Conservation (phyloP, 176 grass and related monocot species). For the Rhipidocladum racemiflorum region DNA sequence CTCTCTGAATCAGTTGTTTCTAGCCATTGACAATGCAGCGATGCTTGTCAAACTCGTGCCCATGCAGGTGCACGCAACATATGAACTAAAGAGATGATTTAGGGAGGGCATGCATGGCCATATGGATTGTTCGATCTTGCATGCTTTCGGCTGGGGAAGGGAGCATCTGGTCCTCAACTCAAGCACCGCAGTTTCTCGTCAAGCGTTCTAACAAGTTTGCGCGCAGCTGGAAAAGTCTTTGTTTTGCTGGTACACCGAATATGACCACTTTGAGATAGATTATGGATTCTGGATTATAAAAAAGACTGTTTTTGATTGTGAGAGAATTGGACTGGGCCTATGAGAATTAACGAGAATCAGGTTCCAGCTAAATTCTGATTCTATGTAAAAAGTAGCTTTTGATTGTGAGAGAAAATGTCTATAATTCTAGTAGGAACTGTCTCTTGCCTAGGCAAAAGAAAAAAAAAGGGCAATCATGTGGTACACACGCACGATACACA, state of each 20-base stretch:
- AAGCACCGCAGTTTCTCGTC: not conserved
- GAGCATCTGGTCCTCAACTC: not conserved
- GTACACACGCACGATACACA: not conserved
- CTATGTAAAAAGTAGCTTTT: no score
- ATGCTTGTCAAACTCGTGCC: slow-evolving; percentile 11
- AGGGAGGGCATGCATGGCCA: slow-evolving; percentile 11
- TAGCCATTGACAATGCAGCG: not conserved
- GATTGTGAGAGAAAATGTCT: no score
- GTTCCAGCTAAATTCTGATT: no score
- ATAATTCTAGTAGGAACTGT: no score
- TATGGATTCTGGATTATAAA: no score
- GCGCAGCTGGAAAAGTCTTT: not conserved
- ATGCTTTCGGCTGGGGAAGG: not conserved
- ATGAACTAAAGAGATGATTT: slow-evolving; percentile 17
- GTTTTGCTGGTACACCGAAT: slow-evolving; percentile 28
- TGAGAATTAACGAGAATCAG: no score
- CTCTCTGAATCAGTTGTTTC: not conserved
- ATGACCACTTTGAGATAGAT: not conserved
- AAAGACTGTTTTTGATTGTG: no score
- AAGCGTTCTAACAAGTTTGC: slow-evolving; percentile 34
- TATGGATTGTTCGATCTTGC: not conserved
- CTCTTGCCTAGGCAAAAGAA: no score
- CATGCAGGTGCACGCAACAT: slow-evolving; percentile 12
- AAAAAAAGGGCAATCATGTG: slow-evolving; percentile 13
- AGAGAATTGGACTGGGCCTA: no score